Evolutionary conservation across 2,329 filamentous ascomycete genomes (phyloP).

Genomic region (Alternaria viburni): DNA sequence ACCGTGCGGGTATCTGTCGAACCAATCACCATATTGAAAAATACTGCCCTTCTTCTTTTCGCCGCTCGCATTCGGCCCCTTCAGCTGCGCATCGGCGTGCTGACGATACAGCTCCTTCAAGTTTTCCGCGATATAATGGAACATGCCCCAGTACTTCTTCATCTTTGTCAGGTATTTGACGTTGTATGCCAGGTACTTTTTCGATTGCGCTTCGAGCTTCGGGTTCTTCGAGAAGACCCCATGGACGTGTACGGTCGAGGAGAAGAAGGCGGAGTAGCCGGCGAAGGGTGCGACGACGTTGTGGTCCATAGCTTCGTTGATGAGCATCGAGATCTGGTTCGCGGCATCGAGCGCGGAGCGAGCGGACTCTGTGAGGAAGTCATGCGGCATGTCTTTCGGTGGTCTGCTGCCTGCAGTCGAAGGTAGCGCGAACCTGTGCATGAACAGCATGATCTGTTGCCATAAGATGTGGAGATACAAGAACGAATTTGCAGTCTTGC

Average conservation of each 20-base stretch:
- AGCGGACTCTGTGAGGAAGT: slow-evolving; percentile 78
- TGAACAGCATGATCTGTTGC: slow-evolving; percentile 87
- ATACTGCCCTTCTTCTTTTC: slow-evolving; percentile 60
- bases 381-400: slow-evolving; percentile 73
- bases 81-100: slow-evolving; percentile 79
- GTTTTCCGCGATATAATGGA: slow-evolving; percentile 94
- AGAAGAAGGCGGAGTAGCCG: slow-evolving; percentile 92
- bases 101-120: slow-evolving; percentile 86
- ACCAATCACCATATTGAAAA: slow-evolving; percentile 98
- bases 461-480: slow-evolving; percentile 89
- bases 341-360: slow-evolving; percentile 82
- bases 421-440: slow-evolving; percentile 85
- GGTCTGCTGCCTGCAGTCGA: slow-evolving; percentile 68
- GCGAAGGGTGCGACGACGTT: slow-evolving; percentile 89
- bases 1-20: slow-evolving; percentile 90
- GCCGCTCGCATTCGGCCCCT: slow-evolving; percentile 59
- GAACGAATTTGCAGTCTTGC: slow-evolving; percentile 88
- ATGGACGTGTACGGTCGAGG: slow-evolving; percentile 92
- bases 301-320: slow-evolving; percentile 80
- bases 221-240: slow-evolving; percentile 88
- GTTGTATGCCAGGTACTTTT: slow-evolving; percentile 84
- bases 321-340: slow-evolving; percentile 81
- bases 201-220: slow-evolving; percentile 75
- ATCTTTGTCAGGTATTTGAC: slow-evolving; percentile 91
- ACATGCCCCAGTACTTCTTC: slow-evolving; percentile 99